These are phyloP conservation scores for Mortierella sp. DNA, from an alignment of 371 early-diverging fungal genomes.

Conservation along the genomic window DNA sequence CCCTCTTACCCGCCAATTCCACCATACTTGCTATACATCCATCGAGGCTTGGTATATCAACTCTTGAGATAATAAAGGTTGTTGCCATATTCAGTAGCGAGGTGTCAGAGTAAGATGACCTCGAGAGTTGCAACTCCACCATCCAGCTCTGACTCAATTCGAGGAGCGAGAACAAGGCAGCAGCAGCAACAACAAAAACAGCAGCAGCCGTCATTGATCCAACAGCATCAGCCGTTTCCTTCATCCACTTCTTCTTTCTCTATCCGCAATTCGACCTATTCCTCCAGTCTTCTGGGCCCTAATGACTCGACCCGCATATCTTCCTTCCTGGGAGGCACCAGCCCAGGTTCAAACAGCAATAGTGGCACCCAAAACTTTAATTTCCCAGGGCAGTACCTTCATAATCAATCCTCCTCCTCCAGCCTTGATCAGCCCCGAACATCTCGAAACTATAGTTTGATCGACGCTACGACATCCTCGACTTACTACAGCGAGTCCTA, in stretches of 20 bases:
- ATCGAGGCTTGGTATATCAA: too few species aligned
- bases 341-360: slow-evolving; percentile 14
- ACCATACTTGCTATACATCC: neutral
- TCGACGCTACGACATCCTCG: slow-evolving; percentile 4
- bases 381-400: neutral
- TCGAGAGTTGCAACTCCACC: slow-evolving; percentile 15
- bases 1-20: neutral
- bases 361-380: slow-evolving; percentile 6
- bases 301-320: slow-evolving; percentile 30
- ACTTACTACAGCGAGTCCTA: neutral
- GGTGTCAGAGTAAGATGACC: neutral
- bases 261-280: slow-evolving; percentile 38
- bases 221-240: slow-evolving; percentile 50
- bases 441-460: slow-evolving; percentile 7
- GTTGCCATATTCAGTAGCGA: neutral
- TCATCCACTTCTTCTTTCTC: slow-evolving; percentile 52
- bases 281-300: slow-evolving; percentile 38
- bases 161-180: neutral
- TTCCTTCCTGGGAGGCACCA: slow-evolving; percentile 9
- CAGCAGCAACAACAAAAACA: slow-evolving; percentile 3
- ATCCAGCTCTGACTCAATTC: slow-evolving; percentile 5
- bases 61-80: too few species aligned
- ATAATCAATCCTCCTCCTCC: slow-evolving; percentile 6
- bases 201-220: slow-evolving; percentile 27
- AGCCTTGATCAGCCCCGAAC: slow-evolving; percentile 19